Evolutionary conservation across 2,329 filamentous ascomycete species (phyloP).

Genomic region (Colletotrichum graminicola): DNA sequence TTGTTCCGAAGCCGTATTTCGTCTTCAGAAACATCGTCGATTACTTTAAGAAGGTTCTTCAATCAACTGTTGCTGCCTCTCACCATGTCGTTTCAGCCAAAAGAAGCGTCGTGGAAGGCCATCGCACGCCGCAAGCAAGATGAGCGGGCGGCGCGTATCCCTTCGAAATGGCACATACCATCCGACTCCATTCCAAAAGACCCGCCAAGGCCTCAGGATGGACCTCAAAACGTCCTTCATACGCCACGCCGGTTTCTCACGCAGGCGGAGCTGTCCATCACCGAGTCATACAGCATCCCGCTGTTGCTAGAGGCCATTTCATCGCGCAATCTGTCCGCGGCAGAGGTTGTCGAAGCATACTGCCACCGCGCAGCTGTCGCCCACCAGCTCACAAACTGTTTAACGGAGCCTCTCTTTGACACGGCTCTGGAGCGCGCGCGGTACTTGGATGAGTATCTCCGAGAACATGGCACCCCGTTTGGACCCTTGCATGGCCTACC

Average conservation of each 20-base stretch:
- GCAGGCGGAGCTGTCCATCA: constrained; percentile 21
- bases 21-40: neutral
- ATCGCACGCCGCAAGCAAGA: constrained; percentile 32
- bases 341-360: constrained; percentile 23
- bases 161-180: constrained; percentile 29
- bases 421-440: constrained; percentile 61
- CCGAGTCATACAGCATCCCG: constrained; percentile 18
- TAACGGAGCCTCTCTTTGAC: constrained; percentile 65
- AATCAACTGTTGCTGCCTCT: fast-evolving
- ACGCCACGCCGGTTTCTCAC: constrained; percentile 22
- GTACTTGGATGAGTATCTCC: constrained; percentile 61
- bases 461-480: constrained; percentile 55
- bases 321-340: neutral
- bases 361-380: constrained; percentile 53
- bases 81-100: neutral
- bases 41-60: neutral
- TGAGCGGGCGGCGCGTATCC: constrained; percentile 22
- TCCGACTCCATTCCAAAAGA: constrained; percentile 10
- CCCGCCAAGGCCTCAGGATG: constrained; percentile 13
- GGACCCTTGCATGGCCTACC: constrained; percentile 74
- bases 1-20: too few relatives aligned
- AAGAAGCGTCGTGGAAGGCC: constrained; percentile 25
- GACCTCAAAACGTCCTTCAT: constrained; percentile 29
- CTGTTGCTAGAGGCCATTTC: constrained; percentile 17
- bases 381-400: constrained; percentile 68